Evolutionary conservation across 495 filamentous ascomycete species (phyloP).

Genomic region (Barbatosphaeria neglecta): DNA sequence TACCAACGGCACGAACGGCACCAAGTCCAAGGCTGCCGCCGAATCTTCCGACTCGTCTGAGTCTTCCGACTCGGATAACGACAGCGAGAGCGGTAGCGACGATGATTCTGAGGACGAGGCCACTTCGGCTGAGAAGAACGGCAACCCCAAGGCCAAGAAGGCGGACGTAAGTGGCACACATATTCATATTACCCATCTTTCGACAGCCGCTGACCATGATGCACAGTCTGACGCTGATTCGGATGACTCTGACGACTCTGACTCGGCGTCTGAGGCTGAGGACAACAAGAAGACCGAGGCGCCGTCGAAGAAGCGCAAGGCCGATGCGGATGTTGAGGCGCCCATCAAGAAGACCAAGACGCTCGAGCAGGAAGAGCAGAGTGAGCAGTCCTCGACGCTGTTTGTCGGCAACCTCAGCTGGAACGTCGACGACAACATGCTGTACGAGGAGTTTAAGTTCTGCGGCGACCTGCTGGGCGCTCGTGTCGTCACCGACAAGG

Average conservation of each 20-base stretch:
- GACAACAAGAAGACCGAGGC: conserved; percentile 44
- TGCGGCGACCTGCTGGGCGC: conserved; percentile 67
- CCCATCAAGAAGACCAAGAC: conserved; percentile 78
- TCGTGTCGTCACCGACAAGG: conserved; percentile 76
- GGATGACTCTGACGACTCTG: conserved; percentile 27
- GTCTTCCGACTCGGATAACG: conserved; percentile 25
- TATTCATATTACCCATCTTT: conserved; percentile 6
- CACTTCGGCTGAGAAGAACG: conserved; percentile 22
- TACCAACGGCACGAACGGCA: not conserved
- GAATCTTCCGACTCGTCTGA: conserved; percentile 8
- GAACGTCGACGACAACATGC: conserved; percentile 87
- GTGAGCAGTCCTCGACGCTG: conserved; percentile 50
- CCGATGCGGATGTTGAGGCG: conserved; percentile 49
- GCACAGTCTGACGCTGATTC: conserved; percentile 10
- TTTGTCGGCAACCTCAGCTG: conserved; percentile 93
- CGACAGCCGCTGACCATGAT: conserved; percentile 1
- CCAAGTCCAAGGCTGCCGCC: not conserved
- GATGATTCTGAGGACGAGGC: conserved; percentile 10
- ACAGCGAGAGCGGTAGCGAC: conserved; percentile 9
- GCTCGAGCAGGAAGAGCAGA: conserved; percentile 37
- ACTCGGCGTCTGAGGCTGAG: conserved; percentile 30
- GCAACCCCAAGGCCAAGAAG: conserved; percentile 37
- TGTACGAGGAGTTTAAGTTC: conserved; percentile 72
- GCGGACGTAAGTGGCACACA: conserved; percentile 18
- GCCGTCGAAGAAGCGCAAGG: conserved; percentile 83